Evolutionary conservation across 306 rosid species (phyloP), one percentile per base, ranked within the genome.

Genomic region (Cucurbita pepo): DNA sequence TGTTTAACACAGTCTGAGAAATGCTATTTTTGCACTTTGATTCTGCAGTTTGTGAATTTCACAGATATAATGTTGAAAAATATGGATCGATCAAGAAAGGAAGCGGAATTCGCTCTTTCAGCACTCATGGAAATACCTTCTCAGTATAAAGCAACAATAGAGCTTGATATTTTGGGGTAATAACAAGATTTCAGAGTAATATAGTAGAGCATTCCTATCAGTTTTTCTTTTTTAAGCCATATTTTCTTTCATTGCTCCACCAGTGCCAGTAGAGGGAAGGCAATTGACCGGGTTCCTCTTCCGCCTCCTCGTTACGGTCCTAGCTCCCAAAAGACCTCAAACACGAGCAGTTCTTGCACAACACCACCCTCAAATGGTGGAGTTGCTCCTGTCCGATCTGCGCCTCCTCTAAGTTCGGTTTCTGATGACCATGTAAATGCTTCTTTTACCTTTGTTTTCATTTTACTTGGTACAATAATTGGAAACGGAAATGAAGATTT

Each of bases 101-200:
- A 95, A 84, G 72, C 97, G 2, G 97, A 88, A 64, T 91, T 95
- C 80, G 92, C 97, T 67, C 96, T 89, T 55, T 67, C 89, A 73
- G 91, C 97, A 14, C 77, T 95, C 82, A 95, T 91, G 95, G 97
- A 95, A 81, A 91, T 95, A 81, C 99, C 96, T 45, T 78, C 91
- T 51, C 99, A 95, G 81, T 95, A 95, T 63, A 89, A 88, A 81
- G 95, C 97, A 74, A 95, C 95, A 16, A 76, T 88, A 13, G 99
- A 91, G 85, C 95, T 86, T 36, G 75, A 74, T 78, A 44, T 91
- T 73, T 78, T 95, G 87, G 96, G 99, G 97, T 95, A 84, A 85
- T 6, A n/a, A 66, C 79, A 77, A 71, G 41, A 56, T 75, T 72
- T 54, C 63, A 45, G 13, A 74, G 45, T 22, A 52, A 30, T 36